Conservation (phyloP, 2,329 filamentous ascomycete genomes). For the Ploettnerulaceae sp. region DNA sequence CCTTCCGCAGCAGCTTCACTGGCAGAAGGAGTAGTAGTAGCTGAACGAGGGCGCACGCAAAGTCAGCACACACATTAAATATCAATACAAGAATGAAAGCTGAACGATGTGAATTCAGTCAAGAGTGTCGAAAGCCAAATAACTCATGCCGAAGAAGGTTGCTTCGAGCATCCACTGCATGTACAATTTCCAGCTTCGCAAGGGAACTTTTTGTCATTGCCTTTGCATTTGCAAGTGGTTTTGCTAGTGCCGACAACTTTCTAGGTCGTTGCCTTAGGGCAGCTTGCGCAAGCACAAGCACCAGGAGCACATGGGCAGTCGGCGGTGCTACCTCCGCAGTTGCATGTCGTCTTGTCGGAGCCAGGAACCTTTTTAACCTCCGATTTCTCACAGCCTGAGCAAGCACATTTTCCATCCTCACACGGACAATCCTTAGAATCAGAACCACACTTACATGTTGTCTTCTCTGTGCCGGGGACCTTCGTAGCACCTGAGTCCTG, state of each 20-base stretch:
- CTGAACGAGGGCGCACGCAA: conserved; percentile 20
- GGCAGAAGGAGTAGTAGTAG: conserved; percentile 21
- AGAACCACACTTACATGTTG: conserved; percentile 43
- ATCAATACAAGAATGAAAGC: conserved; percentile 12
- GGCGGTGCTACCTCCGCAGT: conserved; percentile 36
- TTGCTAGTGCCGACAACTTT: conserved; percentile 35
- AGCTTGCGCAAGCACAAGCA: conserved; percentile 37
- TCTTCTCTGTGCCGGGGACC: conserved; percentile 37
- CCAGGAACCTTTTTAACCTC: conserved; percentile 36
- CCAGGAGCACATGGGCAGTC: conserved; percentile 37
- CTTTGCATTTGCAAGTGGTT: conserved; percentile 38
- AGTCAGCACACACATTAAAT: conserved; percentile 25
- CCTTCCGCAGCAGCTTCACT: conserved; percentile 20
- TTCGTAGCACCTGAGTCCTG: conserved; percentile 46
- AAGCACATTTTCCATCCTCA: conserved; percentile 43
- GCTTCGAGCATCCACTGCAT: conserved; percentile 32
- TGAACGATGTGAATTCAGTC: too few relatives aligned
- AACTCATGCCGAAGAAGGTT: conserved; percentile 10
- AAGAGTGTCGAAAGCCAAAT: too few relatives aligned
- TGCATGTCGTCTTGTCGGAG: conserved; percentile 39
- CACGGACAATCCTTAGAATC: conserved; percentile 41
- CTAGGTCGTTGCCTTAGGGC: conserved; percentile 38
- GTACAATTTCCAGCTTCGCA: conserved; percentile 37
- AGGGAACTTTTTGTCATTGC: conserved; percentile 33
- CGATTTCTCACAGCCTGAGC: conserved; percentile 43